Evolutionary conservation across 257 asterid species (phyloP).

Genomic region (Solanum sparsipilum): DNA sequence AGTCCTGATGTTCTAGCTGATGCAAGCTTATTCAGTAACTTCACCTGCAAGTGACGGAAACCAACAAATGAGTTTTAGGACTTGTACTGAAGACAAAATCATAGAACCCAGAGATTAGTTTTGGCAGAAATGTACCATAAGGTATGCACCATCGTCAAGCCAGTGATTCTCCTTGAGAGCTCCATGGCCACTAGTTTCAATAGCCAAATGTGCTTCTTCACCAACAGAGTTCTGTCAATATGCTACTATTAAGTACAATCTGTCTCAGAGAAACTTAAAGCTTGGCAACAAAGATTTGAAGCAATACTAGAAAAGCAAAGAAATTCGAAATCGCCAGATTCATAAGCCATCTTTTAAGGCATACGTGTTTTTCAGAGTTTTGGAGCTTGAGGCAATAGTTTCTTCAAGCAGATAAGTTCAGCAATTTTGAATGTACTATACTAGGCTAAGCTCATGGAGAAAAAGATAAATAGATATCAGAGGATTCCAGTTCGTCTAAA

Average conservation of each 20-base stretch:
- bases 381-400: background rate
- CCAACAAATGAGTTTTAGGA: background rate
- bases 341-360: background rate
- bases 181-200: slow-evolving; percentile 99
- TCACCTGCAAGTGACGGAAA: slow-evolving; percentile 43
- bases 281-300: background rate
- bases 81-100: background rate
- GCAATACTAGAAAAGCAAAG: background rate
- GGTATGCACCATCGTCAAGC: slow-evolving; percentile 99
- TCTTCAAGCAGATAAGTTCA: background rate
- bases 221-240: slow-evolving; percentile 65
- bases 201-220: slow-evolving; percentile 91
- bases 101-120: background rate
- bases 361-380: background rate
- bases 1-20: slow-evolving; percentile 86
- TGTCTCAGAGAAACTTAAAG: background rate
- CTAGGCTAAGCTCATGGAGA: background rate
- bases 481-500: background rate
- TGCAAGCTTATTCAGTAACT: slow-evolving; percentile 90
- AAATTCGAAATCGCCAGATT: background rate
- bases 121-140: slow-evolving; percentile 50
- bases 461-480: background rate
- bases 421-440: background rate
- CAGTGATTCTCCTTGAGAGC: slow-evolving; percentile 98
- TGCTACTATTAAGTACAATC: slow-evolving; percentile 5